A percentile compares a stretch with the other conserved stretches of the same genome.
Evolutionary conservation across 1,284 basidiomycete species (phyloP).

Genomic region (Tylopilus orsonianus): DNA sequence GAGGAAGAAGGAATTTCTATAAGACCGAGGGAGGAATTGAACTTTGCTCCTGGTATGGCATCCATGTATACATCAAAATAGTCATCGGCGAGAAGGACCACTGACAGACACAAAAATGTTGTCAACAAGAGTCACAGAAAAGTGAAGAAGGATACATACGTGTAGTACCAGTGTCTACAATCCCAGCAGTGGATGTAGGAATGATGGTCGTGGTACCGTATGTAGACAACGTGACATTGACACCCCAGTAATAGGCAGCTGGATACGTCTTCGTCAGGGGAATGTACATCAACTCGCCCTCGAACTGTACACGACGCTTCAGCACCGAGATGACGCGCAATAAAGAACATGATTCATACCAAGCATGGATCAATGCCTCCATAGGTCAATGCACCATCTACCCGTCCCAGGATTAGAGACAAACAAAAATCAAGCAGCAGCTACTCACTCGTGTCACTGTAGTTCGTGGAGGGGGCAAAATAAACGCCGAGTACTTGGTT

Average conservation of each 20-base stretch:
- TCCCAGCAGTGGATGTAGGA: slow-evolving; percentile 18
- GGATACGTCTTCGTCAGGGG: slow-evolving; percentile 25
- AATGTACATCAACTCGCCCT: slow-evolving; percentile 14
- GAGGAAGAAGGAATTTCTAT: background rate
- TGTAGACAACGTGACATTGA: slow-evolving; percentile 19
- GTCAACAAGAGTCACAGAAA: background rate
- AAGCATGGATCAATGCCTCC: slow-evolving; percentile 21
- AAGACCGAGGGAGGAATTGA: background rate
- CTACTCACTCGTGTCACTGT: slow-evolving; percentile 20
- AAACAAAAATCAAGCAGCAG: background rate
- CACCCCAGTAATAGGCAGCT: slow-evolving; percentile 22
- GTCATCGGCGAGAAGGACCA: background rate
- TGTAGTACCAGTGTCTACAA: slow-evolving; percentile 20
- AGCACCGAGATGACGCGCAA: background rate
- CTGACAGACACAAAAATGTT: background rate
- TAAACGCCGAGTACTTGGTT: slow-evolving; percentile 22
- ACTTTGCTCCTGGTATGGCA: background rate
- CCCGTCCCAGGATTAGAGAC: background rate
- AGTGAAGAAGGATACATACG: slow-evolving; percentile 6
- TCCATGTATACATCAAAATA: background rate
- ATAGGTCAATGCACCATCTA: slow-evolving; percentile 28
- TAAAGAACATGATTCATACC: slow-evolving; percentile 12
- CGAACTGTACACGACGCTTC: slow-evolving; percentile 8
- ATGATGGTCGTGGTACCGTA: slow-evolving; percentile 19
- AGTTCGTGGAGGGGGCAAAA: slow-evolving; percentile 21